phyloP scores from a whole-genome alignment of 169 alveolate species.

The Theileria sp. region DNA sequence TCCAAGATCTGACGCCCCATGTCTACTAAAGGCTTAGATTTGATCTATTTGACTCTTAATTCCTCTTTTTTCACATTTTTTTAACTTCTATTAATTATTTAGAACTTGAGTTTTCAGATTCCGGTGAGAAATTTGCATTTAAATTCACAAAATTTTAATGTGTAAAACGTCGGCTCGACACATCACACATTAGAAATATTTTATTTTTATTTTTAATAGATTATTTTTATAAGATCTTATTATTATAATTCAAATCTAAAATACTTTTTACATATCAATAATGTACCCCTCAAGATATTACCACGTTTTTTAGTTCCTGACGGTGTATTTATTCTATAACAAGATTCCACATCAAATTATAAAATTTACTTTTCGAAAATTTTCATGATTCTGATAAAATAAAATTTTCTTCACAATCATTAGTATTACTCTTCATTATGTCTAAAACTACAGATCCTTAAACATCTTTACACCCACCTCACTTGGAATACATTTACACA shows the following conservation, averaged over 20 bases:
- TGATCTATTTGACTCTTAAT: background rate
- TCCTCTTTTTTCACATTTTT: background rate
- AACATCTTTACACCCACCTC: background rate
- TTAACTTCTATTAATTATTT: background rate
- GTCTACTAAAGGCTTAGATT: background rate
- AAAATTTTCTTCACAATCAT: background rate
- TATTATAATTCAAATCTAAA: no score
- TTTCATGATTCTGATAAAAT: background rate
- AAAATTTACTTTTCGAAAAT: no score
- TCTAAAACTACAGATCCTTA: background rate
- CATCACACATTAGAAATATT: background rate
- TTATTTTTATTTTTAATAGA: no score
- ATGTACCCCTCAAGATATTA: background rate
- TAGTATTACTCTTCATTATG: background rate
- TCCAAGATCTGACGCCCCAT: constrained; percentile 17
- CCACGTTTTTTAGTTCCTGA: background rate
- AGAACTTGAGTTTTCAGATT: background rate
- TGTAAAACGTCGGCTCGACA: background rate
- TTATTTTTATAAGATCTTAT: no score
- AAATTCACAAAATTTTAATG: background rate
- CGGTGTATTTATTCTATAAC: background rate
- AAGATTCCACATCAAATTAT: background rate
- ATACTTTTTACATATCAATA: no score
- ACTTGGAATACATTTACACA: background rate
- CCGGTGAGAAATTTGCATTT: background rate